These are phyloP conservation scores for Saturnispora gosingensis DNA, from an alignment of 805 yeast species.

Conservation along the genomic window DNA sequence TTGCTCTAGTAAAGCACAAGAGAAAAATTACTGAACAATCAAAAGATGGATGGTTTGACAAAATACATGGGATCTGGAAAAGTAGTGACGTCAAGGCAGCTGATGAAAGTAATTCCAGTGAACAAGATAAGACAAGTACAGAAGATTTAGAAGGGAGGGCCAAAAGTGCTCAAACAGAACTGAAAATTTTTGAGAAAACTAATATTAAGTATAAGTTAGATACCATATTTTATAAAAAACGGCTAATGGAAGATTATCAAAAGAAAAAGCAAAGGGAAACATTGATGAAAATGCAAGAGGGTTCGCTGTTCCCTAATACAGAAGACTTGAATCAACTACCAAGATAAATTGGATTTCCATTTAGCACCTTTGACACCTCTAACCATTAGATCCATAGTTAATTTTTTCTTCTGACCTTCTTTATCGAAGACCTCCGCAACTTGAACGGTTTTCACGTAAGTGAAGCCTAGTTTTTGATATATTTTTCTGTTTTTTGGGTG, in stretches of 20 bases:
- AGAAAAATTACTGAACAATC: constrained; percentile 12
- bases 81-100: not conserved
- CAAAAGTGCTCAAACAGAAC: not conserved
- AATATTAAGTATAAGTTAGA: constrained; percentile 35
- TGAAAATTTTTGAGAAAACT: constrained; percentile 20
- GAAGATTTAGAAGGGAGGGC: constrained; percentile 9
- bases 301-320: constrained; percentile 34
- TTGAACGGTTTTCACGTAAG: constrained; percentile 28
- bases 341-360: constrained; percentile 19
- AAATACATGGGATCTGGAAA: constrained; percentile 1
- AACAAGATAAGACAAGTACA: constrained; percentile 1
- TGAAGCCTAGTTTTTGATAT: constrained; percentile 46
- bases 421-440: constrained; percentile 26
- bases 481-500: constrained; percentile 44
- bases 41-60: constrained; percentile 7
- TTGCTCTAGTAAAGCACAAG: constrained; percentile 31
- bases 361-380: constrained; percentile 30
- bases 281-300: constrained; percentile 27
- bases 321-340: constrained; percentile 9
- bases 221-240: constrained; percentile 31
- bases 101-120: not conserved
- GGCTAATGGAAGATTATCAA: constrained; percentile 32
- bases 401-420: constrained; percentile 19
- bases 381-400: constrained; percentile 32
- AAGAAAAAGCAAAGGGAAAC: constrained; percentile 25